phyloP scores from a whole-genome alignment of 2,329 filamentous ascomycete species.

The Gyromitra esculenta region DNA sequence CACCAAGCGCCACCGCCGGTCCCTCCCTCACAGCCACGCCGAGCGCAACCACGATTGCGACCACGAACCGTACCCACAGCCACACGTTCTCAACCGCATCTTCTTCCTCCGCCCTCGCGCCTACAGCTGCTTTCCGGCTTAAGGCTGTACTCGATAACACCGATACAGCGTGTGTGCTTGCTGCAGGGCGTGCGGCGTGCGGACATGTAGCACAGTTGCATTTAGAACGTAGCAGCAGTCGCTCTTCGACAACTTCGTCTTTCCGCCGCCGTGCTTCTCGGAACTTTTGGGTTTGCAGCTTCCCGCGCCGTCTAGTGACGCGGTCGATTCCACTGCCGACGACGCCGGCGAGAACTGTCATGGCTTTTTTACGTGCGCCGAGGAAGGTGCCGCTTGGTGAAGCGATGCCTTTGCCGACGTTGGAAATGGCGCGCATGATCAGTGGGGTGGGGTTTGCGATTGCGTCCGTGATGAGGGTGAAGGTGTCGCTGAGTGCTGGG shows the following conservation, averaged over 20 bases:
- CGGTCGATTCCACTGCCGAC: slow-evolving; percentile 39
- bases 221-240: not conserved
- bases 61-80: slow-evolving; percentile 55
- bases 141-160: not conserved
- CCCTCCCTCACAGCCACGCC: slow-evolving; percentile 53
- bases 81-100: slow-evolving; percentile 54
- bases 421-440: slow-evolving; percentile 40
- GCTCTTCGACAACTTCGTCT: not conserved
- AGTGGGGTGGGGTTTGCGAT: slow-evolving; percentile 50
- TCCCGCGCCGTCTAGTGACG: not conserved
- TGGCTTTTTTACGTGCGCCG: slow-evolving; percentile 46
- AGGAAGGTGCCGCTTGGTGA: slow-evolving; percentile 43
- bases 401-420: slow-evolving; percentile 26
- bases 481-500: slow-evolving; percentile 21
- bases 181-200: not conserved
- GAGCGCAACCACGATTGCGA: slow-evolving; percentile 54
- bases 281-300: not conserved
- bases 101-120: slow-evolving; percentile 29
- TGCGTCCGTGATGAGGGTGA: slow-evolving; percentile 45
- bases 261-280: not conserved
- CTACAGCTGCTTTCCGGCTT: not conserved
- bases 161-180: not conserved
- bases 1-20: slow-evolving; percentile 44
- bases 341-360: slow-evolving; percentile 34
- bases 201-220: not conserved